Evolutionary conservation across 148 eudicot genomes (phyloP).

Genomic region (Simmondsia chinensis): DNA sequence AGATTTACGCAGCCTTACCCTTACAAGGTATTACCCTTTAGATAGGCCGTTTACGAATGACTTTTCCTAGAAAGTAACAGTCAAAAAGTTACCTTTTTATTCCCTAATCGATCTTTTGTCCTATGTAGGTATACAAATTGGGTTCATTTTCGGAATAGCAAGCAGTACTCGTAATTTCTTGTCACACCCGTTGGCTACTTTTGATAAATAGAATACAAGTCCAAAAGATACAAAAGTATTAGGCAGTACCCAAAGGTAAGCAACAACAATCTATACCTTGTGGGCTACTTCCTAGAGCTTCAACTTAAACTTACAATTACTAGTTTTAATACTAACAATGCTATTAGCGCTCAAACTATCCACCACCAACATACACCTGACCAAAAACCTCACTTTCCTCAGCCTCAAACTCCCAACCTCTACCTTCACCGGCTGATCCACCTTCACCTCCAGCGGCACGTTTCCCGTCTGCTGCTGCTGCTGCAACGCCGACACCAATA

Average conservation of each 20-base stretch:
- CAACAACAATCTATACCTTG: no score
- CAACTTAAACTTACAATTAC: slow-evolving; percentile 49
- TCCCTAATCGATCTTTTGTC: no score
- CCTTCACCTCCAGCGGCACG: slow-evolving; percentile 63
- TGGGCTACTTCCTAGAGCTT: slow-evolving; percentile 30
- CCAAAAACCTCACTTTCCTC: slow-evolving; percentile 55
- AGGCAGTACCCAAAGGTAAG: neutral
- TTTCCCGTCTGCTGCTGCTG: slow-evolving; percentile 71
- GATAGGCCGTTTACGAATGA: no score
- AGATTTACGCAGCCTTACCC: no score
- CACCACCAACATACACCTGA: slow-evolving; percentile 51
- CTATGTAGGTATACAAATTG: no score
- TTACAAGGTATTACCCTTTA: no score
- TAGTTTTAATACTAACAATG: slow-evolving; percentile 55
- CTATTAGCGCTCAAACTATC: slow-evolving; percentile 56
- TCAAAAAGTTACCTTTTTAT: no score
- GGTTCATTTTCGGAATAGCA: no score
- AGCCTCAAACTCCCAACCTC: slow-evolving; percentile 62
- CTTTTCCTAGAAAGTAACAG: no score
- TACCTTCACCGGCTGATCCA: slow-evolving; percentile 57
- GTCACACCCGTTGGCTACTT: no score
- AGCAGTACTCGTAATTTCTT: no score
- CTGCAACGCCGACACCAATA: slow-evolving; percentile 56
- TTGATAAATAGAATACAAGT: no score
- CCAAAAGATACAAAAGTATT: neutral